Evolutionary conservation across 306 rosid species (phyloP).

Genomic region (Benincasa hispida): DNA sequence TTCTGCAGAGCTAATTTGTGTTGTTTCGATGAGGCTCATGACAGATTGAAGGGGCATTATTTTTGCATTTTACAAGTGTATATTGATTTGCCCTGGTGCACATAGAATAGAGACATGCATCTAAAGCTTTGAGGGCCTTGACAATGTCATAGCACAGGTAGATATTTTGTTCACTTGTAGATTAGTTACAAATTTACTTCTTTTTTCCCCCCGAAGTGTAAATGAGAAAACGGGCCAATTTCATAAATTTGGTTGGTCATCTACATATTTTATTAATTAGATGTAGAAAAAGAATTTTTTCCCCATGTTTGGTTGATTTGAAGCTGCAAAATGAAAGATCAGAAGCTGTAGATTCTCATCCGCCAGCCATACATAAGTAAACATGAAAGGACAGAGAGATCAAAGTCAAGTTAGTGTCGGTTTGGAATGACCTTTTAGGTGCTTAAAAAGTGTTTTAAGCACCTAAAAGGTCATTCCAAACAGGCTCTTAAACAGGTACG

Average conservation of each 20-base stretch:
- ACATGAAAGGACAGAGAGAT: background rate
- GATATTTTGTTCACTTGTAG: conserved; percentile 22
- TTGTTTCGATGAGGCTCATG: background rate
- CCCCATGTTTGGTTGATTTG: background rate
- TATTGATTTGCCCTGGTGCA: conserved; percentile 33
- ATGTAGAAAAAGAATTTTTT: background rate
- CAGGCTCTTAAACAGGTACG: background rate
- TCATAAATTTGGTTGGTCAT: conserved; percentile 6
- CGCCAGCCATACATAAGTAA: background rate
- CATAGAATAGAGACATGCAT: conserved; percentile 35
- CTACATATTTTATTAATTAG: conserved; percentile 2
- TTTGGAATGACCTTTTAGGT: background rate
- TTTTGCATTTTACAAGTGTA: conserved; percentile 19
- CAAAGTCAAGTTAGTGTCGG: background rate
- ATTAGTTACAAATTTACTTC: background rate
- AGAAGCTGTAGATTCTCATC: background rate
- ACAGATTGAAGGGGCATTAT: conserved; percentile 18
- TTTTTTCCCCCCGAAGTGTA: background rate
- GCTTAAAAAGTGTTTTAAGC: too few relatives aligned
- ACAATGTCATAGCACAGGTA: conserved; percentile 31
- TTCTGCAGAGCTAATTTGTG: background rate
- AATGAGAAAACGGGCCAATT: conserved; percentile 3
- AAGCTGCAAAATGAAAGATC: background rate
- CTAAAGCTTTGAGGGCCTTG: conserved; percentile 28
- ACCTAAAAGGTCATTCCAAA: background rate